Conservation (phyloP, 2,329 filamentous ascomycete species). For the Eurotiales sp. region DNA sequence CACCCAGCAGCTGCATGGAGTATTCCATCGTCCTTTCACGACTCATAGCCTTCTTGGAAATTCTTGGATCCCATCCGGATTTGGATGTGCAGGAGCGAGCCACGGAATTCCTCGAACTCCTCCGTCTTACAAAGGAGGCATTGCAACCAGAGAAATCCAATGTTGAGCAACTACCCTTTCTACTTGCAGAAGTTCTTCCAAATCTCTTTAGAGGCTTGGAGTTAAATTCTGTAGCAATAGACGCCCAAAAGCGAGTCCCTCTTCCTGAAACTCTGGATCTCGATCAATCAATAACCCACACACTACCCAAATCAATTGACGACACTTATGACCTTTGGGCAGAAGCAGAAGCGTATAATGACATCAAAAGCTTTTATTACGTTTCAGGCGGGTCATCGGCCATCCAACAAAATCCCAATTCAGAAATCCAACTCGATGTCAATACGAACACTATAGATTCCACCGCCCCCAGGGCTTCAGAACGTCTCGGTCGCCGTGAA, state of each 20-base stretch:
- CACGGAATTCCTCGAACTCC: constrained; percentile 85
- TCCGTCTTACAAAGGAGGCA: constrained; percentile 83
- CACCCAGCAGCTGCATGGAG: constrained; percentile 66
- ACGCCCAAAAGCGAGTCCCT: constrained; percentile 83
- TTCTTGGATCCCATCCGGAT: constrained; percentile 73
- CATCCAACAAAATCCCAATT: constrained; percentile 17
- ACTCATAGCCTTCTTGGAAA: constrained; percentile 76
- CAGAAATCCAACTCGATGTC: background rate
- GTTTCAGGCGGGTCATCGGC: constrained; percentile 23
- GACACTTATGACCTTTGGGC: constrained; percentile 51
- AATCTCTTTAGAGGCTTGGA: constrained; percentile 82
- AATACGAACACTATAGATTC: constrained; percentile 1
- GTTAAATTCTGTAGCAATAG: constrained; percentile 81
- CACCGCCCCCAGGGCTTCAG: background rate
- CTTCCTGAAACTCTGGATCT: constrained; percentile 72
- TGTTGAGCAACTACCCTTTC: constrained; percentile 64
- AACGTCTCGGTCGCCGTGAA: constrained; percentile 70
- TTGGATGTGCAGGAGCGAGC: constrained; percentile 93
- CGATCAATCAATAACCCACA: constrained; percentile 74
- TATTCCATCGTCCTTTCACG: constrained; percentile 75
- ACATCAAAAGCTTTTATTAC: constrained; percentile 39
- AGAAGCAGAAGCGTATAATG: constrained; percentile 45
- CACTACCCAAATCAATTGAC: constrained; percentile 63
- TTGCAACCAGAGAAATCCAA: constrained; percentile 29
- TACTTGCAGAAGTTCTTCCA: constrained; percentile 87